Evolutionary conservation across 23 red algal species (phyloP), one percentile per base, ranked within the genome.

Genomic region (Gracilaria gracilis): DNA sequence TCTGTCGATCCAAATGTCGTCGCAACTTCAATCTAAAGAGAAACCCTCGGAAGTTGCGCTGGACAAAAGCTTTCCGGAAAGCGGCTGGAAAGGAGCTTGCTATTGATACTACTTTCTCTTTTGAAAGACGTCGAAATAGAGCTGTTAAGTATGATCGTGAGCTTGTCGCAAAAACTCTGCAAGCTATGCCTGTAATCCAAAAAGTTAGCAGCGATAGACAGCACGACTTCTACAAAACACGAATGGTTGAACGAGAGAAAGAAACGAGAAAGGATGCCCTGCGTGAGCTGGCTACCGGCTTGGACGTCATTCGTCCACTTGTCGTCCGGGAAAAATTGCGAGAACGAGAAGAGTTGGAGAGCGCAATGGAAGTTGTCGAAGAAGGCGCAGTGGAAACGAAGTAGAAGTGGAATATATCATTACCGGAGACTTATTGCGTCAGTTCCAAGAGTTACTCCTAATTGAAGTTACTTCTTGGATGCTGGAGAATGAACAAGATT

Each of bases 1-100:
- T 99, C 72, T 99, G 97, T 79, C 93, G 97, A 38, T 96, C 93
- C 33, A 99, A 99, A 66, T 99, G 97, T 79, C 89, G 93, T 35
- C 93, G 90, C 57, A 94, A 78, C 39, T 99, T 99, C 44, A 82
- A 76, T 25, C 88, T 95, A 81, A 96, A 95, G 67, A 85, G 94
- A 12, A 96, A 99, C 75, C 97, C 97, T 17, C 97, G 97, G 27
- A 92, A 99, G 86, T 73, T 99, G 21, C 89, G 89, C 49, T 99
- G 97, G 97, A 99, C 97, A 4, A 96, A 99, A 72, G 97, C 97
- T 3, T 94, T 84, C 51, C 97, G 97, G 35, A 89, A 86, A 55
- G 86, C 97, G 17, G 71, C 91, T 38, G 97, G 97, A 42, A 99
- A 99, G 81, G 97, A 99, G 84, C 85, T 99, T 83, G 97, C 89